Base-by-base conservation (phyloP, 2,329 filamentous ascomycete species). In the Verticillium dahliae region DNA sequence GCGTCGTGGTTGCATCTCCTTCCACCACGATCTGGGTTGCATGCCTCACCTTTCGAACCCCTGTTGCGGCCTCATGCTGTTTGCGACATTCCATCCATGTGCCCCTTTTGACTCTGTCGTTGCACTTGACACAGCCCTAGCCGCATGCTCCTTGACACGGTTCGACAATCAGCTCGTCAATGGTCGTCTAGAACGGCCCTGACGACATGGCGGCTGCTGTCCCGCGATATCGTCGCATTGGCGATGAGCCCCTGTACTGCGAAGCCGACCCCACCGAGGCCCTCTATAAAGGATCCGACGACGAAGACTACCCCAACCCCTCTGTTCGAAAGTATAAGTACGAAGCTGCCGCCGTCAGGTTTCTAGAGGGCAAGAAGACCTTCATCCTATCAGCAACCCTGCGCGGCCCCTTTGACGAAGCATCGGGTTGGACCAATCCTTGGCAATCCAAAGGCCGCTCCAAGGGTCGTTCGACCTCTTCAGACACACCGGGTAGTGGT, bases 341-440 rank as follows among this genome's bases (percentile, higher is more conserved):
- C 62, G 86, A 90, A 70, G 72, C 77, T 0, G 81, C 87, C 13
- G 88, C 85, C 1, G 74, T 79, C 37, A 78, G 80, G 38, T 90
- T 83, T 66, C 74, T 90, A 41, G 73, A 78, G 6, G 89, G 88
- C 0, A 74, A 79, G 35, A 69, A 78, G 1, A 80, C 88, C 0
- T 68, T 82, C 31, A 77, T 92, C 2, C 70, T 87, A 3, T 88
- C 89, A 13, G 83, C 88, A 6, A 73, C 75, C 6, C 75, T 91
- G 3, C 80, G 75, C 62, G 89, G 88, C 0, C 89, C 88, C 0
- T 89, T 90, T 65, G 78, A 81, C 55, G 71, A 67, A 60, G 68
- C 73, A 50, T 76, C 72, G 1, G 80, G 80, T 27, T 85, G 82
- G 82, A 67, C 70, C 37, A 84, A 85, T 64, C 83, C 83, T 14